Percentiles rank a stretch among this genome's conserved stretches.
Conservation (phyloP, 176 grass and related monocot species). For the Paspalum notatum region DNA sequence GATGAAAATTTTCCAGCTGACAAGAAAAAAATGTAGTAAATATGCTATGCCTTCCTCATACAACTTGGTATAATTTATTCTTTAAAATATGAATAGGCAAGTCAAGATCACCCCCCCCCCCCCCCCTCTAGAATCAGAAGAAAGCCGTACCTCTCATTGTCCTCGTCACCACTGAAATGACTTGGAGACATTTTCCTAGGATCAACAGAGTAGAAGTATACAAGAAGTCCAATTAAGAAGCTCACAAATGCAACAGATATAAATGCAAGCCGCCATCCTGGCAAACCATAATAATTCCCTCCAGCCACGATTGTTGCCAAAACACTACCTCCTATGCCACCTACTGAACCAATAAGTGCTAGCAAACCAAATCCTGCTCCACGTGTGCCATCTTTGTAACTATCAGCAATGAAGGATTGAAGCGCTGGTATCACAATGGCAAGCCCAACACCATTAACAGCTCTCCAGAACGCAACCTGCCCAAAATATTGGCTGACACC, state of each 20-base stretch:
- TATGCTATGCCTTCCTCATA: neutral
- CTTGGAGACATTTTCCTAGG: conserved; percentile 57
- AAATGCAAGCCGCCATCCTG: conserved; percentile 92
- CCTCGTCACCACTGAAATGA: conserved; percentile 42
- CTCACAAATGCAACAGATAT: conserved; percentile 75
- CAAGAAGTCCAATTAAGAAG: conserved; percentile 81
- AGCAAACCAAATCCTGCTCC: conserved; percentile 88
- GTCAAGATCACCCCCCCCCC: neutral
- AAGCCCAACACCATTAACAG: conserved; percentile 92
- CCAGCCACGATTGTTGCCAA: conserved; percentile 87
- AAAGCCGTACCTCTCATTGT: conserved; percentile 65
- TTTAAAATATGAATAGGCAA: neutral
- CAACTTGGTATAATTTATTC: neutral
- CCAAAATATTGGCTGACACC: conserved; percentile 76
- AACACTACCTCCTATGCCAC: conserved; percentile 90
- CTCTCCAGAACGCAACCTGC: conserved; percentile 91
- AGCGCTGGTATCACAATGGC: conserved; percentile 92
- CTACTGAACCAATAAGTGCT: conserved; percentile 72
- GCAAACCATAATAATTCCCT: conserved; percentile 65
- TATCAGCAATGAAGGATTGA: conserved; percentile 96
- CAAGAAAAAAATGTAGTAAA: neutral
- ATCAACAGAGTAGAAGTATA: conserved; percentile 83
- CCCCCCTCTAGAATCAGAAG: conserved; percentile 27
- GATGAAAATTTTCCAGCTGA: neutral
- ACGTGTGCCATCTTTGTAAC: conserved; percentile 79